Percentiles rank a stretch among this genome's conserved stretches.
Evolutionary conservation across 2,329 filamentous ascomycete genomes (phyloP).

Genomic region (Xylariaceae sp.): DNA sequence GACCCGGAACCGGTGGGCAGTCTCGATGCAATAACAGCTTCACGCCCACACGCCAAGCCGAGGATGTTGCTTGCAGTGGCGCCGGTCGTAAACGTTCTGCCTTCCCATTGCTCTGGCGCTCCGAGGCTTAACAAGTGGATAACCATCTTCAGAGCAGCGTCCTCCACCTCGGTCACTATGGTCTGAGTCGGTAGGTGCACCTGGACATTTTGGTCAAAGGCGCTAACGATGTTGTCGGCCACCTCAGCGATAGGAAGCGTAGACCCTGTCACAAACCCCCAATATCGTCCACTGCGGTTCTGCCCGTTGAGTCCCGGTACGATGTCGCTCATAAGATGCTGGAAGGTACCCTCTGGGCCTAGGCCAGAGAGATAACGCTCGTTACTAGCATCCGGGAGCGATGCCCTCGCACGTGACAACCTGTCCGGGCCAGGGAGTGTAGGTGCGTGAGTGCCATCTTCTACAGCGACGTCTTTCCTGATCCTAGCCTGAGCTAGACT

Average conservation of each 20-base stretch:
- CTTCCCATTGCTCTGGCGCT: conserved; percentile 54
- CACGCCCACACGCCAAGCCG: conserved; percentile 61
- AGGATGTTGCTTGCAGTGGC: conserved; percentile 77
- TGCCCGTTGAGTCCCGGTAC: conserved; percentile 60
- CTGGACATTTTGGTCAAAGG: conserved; percentile 76
- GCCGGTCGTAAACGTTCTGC: conserved; percentile 51
- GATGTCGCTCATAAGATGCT: conserved; percentile 42
- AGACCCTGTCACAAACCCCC: conserved; percentile 84
- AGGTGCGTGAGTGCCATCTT: conserved; percentile 18
- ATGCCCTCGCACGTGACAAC: conserved; percentile 34
- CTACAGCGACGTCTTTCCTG: conserved; percentile 16
- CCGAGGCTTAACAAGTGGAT: conserved; percentile 60
- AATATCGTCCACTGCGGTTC: conserved; percentile 65
- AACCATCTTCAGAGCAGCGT: conserved; percentile 64
- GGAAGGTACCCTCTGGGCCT: conserved; percentile 30
- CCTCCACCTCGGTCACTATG: conserved; percentile 71
- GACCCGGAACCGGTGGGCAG: conserved; percentile 32
- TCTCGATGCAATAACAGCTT: conserved; percentile 49
- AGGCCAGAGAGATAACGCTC: conserved; percentile 30
- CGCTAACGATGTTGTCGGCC: conserved; percentile 78
- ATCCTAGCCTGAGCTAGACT: conserved; percentile 23
- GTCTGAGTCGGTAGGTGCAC: conserved; percentile 76
- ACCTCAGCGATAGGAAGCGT: conserved; percentile 71
- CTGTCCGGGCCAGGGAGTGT: conserved; percentile 36
- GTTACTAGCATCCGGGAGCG: conserved; percentile 33